A percentile compares a stretch with the other conserved stretches of the same genome.
Evolutionary conservation across 306 rosid genomes (phyloP).

Genomic region (Ormosia semicastrata): DNA sequence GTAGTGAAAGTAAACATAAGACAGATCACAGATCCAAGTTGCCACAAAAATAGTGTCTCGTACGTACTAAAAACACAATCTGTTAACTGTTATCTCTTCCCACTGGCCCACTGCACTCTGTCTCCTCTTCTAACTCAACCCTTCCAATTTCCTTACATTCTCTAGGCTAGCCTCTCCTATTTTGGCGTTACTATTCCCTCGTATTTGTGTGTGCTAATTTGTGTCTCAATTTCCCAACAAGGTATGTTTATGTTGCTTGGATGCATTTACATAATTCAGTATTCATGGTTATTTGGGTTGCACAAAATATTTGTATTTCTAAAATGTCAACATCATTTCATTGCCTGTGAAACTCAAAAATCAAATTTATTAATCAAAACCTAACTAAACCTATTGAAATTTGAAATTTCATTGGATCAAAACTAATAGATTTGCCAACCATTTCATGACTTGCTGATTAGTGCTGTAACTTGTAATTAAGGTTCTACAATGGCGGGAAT

Average conservation of each 20-base stretch:
- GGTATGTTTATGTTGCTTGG: conserved; percentile 1
- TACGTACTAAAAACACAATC: not conserved
- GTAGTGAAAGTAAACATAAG: too few species aligned
- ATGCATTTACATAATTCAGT: not conserved
- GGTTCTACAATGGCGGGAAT: conserved; percentile 71
- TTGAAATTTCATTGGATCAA: not conserved
- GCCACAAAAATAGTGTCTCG: not conserved
- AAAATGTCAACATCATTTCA: not conserved
- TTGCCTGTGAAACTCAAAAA: not conserved
- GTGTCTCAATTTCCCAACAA: not conserved
- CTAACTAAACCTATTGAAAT: not conserved
- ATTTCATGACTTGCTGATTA: not conserved
- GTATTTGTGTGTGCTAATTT: not conserved
- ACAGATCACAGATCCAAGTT: conserved; percentile 20
- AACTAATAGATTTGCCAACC: not conserved
- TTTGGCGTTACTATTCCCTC: not conserved
- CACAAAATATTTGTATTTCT: not conserved
- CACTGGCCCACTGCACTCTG: not conserved
- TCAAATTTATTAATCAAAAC: not conserved
- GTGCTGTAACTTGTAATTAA: not conserved
- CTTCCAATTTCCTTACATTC: not conserved
- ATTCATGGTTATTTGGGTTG: not conserved
- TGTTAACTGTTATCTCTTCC: not conserved
- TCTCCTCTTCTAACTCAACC: not conserved
- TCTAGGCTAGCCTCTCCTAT: not conserved